Evolutionary conservation across 176 grass and related monocot species (phyloP).

Genomic region (Rhipidocladum racemiflorum): DNA sequence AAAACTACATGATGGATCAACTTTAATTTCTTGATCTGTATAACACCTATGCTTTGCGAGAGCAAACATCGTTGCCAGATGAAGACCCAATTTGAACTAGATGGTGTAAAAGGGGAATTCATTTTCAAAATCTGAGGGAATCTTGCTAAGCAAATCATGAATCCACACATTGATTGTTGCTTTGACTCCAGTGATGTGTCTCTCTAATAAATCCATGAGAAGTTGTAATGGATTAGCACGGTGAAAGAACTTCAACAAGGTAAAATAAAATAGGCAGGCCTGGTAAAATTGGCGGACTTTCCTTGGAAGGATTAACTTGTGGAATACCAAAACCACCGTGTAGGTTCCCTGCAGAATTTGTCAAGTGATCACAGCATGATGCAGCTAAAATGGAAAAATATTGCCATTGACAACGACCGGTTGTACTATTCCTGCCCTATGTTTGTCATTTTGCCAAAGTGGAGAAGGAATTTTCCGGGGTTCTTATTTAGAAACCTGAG

Average conservation of each 20-base stretch:
- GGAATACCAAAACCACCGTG: neutral
- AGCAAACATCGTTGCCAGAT: neutral
- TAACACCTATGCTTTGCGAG: neutral
- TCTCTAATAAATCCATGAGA: neutral
- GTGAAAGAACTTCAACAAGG: neutral
- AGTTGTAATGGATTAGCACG: neutral
- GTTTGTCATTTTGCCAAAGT: conserved; percentile 2
- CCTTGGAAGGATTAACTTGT: neutral
- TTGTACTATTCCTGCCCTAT: neutral
- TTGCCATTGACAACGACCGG: neutral
- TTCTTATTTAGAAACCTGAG: neutral
- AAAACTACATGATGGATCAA: neutral
- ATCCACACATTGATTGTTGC: neutral
- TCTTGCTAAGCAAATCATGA: neutral
- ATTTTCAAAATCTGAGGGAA: neutral
- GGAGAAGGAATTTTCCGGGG: neutral
- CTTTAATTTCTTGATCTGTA: neutral
- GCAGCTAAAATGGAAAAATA: neutral
- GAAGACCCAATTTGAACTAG: neutral
- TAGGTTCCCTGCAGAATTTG: neutral
- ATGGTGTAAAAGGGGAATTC: too few relatives aligned
- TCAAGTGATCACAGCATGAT: neutral
- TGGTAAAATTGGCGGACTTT: neutral
- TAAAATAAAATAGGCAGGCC: neutral
- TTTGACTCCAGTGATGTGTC: neutral